Conservation (phyloP, 768 basidiomycete genomes). For the Collybiopsis confluens region DNA sequence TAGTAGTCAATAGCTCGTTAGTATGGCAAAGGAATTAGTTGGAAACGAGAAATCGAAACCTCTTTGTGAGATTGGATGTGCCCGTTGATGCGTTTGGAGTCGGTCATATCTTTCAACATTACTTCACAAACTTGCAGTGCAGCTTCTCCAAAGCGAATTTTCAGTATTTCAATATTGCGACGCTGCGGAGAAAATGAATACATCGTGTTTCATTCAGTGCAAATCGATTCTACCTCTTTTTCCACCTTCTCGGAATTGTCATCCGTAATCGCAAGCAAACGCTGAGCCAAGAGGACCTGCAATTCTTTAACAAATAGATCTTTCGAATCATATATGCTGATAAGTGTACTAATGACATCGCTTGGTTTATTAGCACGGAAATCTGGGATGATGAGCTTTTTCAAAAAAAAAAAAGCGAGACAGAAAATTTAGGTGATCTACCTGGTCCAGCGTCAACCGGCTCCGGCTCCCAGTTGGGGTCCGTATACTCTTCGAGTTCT, state of each 20-base stretch:
- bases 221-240: constrained; percentile 39
- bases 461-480: constrained; percentile 94
- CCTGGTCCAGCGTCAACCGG: constrained; percentile 95
- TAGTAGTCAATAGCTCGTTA: constrained; percentile 20
- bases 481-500: constrained; percentile 82
- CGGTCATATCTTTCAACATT: constrained; percentile 96
- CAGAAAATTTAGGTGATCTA: constrained; percentile 23
- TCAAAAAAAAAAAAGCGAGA: no score
- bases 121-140: constrained; percentile 95
- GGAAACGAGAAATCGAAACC: constrained; percentile 51
- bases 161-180: constrained; percentile 88
- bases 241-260: constrained; percentile 81
- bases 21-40: neutral
- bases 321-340: constrained; percentile 96
- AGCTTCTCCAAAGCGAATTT: constrained; percentile 92
- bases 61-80: constrained; percentile 72
- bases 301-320: constrained; percentile 96
- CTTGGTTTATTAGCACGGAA: constrained; percentile 89
- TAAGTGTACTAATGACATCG: constrained; percentile 93
- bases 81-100: constrained; percentile 87
- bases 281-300: constrained; percentile 85
- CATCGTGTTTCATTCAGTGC: neutral
- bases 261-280: constrained; percentile 75
- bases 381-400: constrained; percentile 44
- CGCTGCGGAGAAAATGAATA: constrained; percentile 44